Base-by-base conservation (phyloP, 805 yeast genomes). In the Myxozyma geophila region DNA sequence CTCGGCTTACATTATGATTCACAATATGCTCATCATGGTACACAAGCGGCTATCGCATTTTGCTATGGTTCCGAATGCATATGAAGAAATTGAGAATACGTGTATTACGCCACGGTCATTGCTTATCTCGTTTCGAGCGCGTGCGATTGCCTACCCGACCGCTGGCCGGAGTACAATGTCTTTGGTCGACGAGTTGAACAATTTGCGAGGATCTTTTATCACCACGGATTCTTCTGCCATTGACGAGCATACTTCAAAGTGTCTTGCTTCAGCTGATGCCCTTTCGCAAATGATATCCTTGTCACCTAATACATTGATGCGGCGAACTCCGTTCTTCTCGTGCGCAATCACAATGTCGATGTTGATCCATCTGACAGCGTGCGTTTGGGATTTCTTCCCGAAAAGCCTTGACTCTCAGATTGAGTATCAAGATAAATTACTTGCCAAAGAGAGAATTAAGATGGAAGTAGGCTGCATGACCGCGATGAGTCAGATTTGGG, bases 331-430 rank as follows among this genome's bases (percentile, higher is more conserved):
- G 43, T 60, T 56, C 37, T 60, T 63, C 58, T 33, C 64, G 15
- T 63, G 67, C 55, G 28, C 58, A 4, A 28, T 63, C 17, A 47
- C 56, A 19, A 28, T 56, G 23, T 37, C 64, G 43, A 17, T 57
- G 41, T n/a, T 63, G 12, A 54, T 57, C 9, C 64, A 63, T 47
- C 43, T 60, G n/a, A 36, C 57, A 1, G 54, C 62, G 7, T 60
- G 60, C 48, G 67, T 63, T 9, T 63, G 67, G 67, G 62, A 48
- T 33, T 39, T 58, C 58, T 63, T 33, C 52, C 63, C 63, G 39
- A 19, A 23, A 10, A 23, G 35, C n/a, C 23, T 8, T 40, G 46
- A 10, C n/a, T 36, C 44, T 12, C 40, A 6, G 39, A 48, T n/a
- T 1, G 59, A 58, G 7, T 10, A 21, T 44, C 44, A 39, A 23